Evolutionary conservation across 768 basidiomycete genomes (phyloP), one percentile per base, ranked within the genome.

Genomic region (Trametes cubensis): DNA sequence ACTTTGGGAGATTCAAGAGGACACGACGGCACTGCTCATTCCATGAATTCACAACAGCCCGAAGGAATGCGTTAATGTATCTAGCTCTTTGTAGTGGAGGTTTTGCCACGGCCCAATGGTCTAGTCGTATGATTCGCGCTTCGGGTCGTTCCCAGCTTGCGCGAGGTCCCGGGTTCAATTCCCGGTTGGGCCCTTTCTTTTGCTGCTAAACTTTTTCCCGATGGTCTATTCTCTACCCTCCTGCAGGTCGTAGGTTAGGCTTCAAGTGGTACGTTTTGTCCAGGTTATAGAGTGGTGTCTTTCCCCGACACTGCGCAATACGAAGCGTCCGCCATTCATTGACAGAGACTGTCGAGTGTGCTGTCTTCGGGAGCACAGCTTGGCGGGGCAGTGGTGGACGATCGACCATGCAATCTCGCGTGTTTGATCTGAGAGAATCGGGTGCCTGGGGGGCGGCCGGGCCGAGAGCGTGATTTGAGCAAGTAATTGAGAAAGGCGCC

Each of bases 161-260:
- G 48, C 61, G 61, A 55, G 61, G 61, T 62, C 61, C 61, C 61
- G 61, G 61, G 61, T 62, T 62, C 61, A 62, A 62, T 62, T 62
- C 61, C 61, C 61, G 61, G 55, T 62, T 62, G 61, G 61, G 61
- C 61, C 61, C 60, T 50, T 39, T 39, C 21, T 55, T 34, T 42
- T 51, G 30, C 13, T 23, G 23, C 41, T 6, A 15, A 14, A 8
- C 6, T 17, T 20, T 20, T 30, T 13, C 11, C 47, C 41, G 41
- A n/a, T 14, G 41, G 11, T n/a, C n/a, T 42, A n/a, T 42, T 21
- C 11, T 34, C 34, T 28, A 28, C 3, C 7, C 7, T 28, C 28
- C 28, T 28, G 3, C 7, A 28, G n/a, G 28, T 28, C 28, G 28
- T 28, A 7, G 28, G 3, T 7, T 7, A 4, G 7, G 28, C 7